These are phyloP conservation scores for Herpetospermum pedunculosum DNA, from an alignment of 306 rosid species.

Conservation along the genomic window DNA sequence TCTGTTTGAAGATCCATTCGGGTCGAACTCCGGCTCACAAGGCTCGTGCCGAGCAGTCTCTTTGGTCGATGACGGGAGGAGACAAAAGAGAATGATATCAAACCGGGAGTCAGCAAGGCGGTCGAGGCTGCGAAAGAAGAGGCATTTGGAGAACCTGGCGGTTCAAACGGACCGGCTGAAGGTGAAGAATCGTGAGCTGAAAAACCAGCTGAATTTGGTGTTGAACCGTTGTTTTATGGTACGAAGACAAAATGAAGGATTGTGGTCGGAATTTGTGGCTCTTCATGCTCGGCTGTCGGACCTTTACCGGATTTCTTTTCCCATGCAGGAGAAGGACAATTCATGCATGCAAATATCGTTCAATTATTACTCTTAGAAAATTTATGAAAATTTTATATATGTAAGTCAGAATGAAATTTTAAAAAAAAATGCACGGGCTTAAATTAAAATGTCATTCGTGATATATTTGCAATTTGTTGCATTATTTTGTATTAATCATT, in stretches of 20 bases:
- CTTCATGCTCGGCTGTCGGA: constrained; percentile 2
- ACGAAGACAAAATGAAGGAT: background rate
- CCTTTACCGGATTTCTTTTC: background rate
- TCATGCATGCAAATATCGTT: background rate
- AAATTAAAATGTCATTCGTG: background rate
- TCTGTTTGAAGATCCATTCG: background rate
- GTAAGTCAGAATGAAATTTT: background rate
- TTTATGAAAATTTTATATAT: background rate
- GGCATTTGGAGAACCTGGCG: constrained; percentile 9
- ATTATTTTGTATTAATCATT: background rate
- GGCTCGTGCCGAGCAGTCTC: background rate
- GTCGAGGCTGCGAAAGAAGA: constrained; percentile 11
- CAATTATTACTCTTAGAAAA: background rate
- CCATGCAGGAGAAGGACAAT: background rate
- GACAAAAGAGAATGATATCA: background rate
- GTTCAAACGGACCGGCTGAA: constrained; percentile 4
- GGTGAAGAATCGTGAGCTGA: constrained; percentile 2
- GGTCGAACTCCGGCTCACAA: background rate
- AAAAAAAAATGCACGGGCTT: background rate
- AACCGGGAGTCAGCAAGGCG: constrained; percentile 14
- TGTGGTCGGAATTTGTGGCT: constrained; percentile 10
- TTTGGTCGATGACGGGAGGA: background rate
- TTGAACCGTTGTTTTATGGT: background rate
- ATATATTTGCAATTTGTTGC: background rate
- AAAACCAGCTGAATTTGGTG: background rate